Evolutionary conservation across 352 stramenopile genomes (phyloP), one percentile per base, ranked within the genome.

Genomic region (Globisporangium alternatum): DNA sequence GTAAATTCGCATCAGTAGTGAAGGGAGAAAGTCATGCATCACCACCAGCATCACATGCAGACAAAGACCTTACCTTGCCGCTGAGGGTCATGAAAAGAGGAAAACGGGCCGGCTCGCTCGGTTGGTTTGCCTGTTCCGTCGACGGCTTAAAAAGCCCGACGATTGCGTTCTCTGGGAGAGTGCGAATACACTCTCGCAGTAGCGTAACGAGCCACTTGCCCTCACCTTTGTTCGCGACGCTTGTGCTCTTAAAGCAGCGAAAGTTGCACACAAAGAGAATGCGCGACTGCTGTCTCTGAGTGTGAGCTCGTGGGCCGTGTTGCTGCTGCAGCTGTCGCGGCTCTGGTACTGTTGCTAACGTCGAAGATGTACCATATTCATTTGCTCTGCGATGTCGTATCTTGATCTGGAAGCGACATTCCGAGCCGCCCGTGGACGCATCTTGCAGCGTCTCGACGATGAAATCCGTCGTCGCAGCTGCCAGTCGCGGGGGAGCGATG

Each of bases 221-320:
- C 17, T 76, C 58, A 7, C 59, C 49, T 2, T 43, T 39, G 5
- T 61, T 59, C 0, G 57, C 68, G 21, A 82, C 51, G 39, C 61
- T 78, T 9, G 64, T 64, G 43, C 63, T 75, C 12, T 68, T 71
- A 52, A 47, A 69, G 10, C 62, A 71, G 0, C 45, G 33, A n/a
- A 80, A 76, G 19, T 82, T 82, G 47, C 76, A 54, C 35, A 78
- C 30, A 35, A 82, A 60, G 17, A 80, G 49, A 12, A 82, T 31
- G 6, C 49, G 51, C 5, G 51, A n/a, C 1, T 30, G 45, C 8
- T 41, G 44, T 37, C 13, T 41, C 4, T n/a, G 37, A 12, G 19
- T 56, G 9, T 15, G 2, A 15, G 35, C 3, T 37, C 31, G 43
- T 9, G 19, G 19, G 7, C 9, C 13, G 17, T 41, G 28, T 7